Evolutionary conservation across 176 grass and related monocot species (phyloP).

Genomic region (Elymus sibiricus): DNA sequence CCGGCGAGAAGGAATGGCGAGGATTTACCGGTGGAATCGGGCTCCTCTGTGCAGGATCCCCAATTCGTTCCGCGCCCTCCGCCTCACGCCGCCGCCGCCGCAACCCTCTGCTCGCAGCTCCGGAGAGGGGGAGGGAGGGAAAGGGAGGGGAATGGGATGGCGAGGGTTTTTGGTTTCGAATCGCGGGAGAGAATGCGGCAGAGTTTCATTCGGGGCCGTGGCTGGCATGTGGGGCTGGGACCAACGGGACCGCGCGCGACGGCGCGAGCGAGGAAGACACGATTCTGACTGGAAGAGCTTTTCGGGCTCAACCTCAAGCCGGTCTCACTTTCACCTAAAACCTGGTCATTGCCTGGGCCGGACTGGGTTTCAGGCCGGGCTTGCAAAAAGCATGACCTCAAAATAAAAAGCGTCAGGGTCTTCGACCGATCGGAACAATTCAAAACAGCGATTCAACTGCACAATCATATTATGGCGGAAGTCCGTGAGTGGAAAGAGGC

Average conservation of each 20-base stretch:
- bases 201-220: neutral
- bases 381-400: too few relatives aligned
- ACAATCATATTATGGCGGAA: too few relatives aligned
- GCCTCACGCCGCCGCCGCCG: neutral
- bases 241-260: neutral
- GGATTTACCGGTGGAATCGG: neutral
- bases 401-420: too few relatives aligned
- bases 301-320: too few relatives aligned
- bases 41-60: neutral
- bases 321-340: too few relatives aligned
- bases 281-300: neutral
- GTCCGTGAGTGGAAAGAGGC: too few relatives aligned
- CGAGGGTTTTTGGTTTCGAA: slow-evolving; percentile 30
- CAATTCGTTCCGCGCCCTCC: neutral
- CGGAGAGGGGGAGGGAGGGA: neutral
- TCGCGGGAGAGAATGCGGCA: neutral
- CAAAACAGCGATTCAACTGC: too few relatives aligned
- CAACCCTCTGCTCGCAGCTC: neutral
- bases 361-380: too few relatives aligned
- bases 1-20: neutral
- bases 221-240: slow-evolving; percentile 7
- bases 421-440: too few relatives aligned
- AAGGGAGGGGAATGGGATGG: neutral
- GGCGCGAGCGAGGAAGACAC: neutral
- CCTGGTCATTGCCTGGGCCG: too few relatives aligned